Base-by-base conservation (phyloP, 257 asterid genomes). In the Jaltomata sinuosa region DNA sequence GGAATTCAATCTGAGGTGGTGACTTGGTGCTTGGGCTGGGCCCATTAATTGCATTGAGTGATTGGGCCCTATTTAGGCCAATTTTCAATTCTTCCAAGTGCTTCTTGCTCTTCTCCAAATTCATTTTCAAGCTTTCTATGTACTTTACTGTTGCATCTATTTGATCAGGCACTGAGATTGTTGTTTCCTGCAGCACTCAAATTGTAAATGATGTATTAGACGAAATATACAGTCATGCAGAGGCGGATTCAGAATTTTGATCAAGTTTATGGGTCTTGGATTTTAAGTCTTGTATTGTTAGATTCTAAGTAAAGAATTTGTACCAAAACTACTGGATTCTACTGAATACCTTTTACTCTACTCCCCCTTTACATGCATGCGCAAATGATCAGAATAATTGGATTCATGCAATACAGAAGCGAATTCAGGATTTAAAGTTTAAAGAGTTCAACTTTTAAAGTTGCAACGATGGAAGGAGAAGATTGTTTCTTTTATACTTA, bases 131-230 rank as follows among this genome's bases (percentile, higher is more conserved):
- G 64, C 32, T 80, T 57, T 87, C 84, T 29, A 92, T 88, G 87
- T 92, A 74, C 3, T 85, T 83, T 42, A 83, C 87, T 6, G 88
- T 90, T 87, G 88, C 92, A 25, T 86, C 89, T 81, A 92, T 81
- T 85, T 90, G 92, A 57, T 92, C 92, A 0, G 91, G 91, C 40
- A 92, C 62, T 47, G 92, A 22, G 85, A 84, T 69, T 87, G 21
- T 82, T 85, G 34, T 82, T 85, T 84, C 87, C 89, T 88, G 88
- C 88, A 82, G 61, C 38, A 74, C 0, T 3, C 81, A 45, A 42
- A 32, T 34, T 25, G 38, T n/a, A n/a, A n/a, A n/a, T n/a, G n/a
- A n/a, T n/a, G n/a, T 16, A 14, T 42, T 74, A 74, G 15, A 74
- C 36, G 19, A 67, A 32, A 34, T 67, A 65, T 29, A 65, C 42